These are phyloP conservation scores for Scleroderma bovista DNA, from an alignment of 768 basidiomycete species.

Conservation along the genomic window DNA sequence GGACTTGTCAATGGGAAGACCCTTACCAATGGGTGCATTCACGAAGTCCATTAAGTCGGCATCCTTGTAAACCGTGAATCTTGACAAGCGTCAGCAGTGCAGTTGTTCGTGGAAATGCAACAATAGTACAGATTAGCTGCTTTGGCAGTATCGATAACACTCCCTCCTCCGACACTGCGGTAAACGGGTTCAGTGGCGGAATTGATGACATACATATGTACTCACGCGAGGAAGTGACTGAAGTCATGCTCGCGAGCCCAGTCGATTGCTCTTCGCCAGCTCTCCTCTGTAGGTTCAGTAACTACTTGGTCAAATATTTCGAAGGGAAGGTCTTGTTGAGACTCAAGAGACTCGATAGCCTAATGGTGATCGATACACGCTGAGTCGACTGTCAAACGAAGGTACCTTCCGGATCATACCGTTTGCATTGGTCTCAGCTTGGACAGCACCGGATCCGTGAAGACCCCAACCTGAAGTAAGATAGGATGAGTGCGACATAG, in stretches of 20 bases:
- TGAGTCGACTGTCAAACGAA: background rate
- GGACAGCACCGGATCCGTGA: slow-evolving; percentile 84
- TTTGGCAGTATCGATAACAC: slow-evolving; percentile 94
- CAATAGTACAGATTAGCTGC: slow-evolving; percentile 73
- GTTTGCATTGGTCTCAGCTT: slow-evolving; percentile 78
- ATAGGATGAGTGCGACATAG: background rate
- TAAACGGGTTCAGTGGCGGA: background rate
- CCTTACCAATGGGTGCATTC: slow-evolving; percentile 94
- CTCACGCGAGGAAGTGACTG: slow-evolving; percentile 88
- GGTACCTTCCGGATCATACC: slow-evolving; percentile 38
- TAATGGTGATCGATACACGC: slow-evolving; percentile 26
- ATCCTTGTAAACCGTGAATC: slow-evolving; percentile 88
- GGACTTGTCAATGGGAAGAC: slow-evolving; percentile 68
- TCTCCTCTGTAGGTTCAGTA: slow-evolving; percentile 89
- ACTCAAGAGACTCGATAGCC: slow-evolving; percentile 77
- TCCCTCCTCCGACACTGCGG: slow-evolving; percentile 81
- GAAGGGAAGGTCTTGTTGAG: slow-evolving; percentile 69
- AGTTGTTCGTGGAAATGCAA: slow-evolving; percentile 9
- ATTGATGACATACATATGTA: slow-evolving; percentile 9
- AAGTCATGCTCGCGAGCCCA: slow-evolving; percentile 87
- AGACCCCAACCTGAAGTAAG: slow-evolving; percentile 71
- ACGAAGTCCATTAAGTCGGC: slow-evolving; percentile 94
- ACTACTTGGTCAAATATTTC: slow-evolving; percentile 78
- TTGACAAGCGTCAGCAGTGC: slow-evolving; percentile 23
- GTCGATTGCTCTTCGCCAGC: slow-evolving; percentile 81